Percentiles rank a stretch among this genome's conserved stretches.
Conservation (phyloP, 768 basidiomycete genomes). For the Macrocybe gigantea region DNA sequence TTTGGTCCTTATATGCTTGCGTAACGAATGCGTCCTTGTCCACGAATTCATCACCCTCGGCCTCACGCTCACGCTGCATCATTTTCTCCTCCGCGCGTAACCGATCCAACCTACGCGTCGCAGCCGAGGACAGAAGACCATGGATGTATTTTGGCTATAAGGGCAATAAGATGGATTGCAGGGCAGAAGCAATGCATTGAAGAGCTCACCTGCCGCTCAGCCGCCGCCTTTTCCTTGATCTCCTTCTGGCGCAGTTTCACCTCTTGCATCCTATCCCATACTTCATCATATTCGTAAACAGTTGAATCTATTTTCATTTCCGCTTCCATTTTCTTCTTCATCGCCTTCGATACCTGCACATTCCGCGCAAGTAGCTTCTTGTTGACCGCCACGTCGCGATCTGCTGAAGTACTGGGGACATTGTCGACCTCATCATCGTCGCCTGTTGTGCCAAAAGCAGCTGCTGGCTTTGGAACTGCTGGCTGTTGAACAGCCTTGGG, state of each 20-base stretch:
- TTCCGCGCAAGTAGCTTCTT: conserved; percentile 54
- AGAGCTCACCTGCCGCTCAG: conserved; percentile 67
- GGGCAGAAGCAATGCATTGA: not conserved
- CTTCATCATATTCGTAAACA: conserved; percentile 93
- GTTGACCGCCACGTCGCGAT: conserved; percentile 39
- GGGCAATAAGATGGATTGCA: not conserved
- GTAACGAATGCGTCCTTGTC: conserved; percentile 99
- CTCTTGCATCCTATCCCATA: conserved; percentile 94
- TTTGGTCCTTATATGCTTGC: conserved; percentile 93
- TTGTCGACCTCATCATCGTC: conserved; percentile 57
- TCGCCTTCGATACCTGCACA: conserved; percentile 54
- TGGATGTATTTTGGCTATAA: conserved; percentile 89
- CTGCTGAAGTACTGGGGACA: conserved; percentile 30
- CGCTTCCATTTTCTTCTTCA: conserved; percentile 68
- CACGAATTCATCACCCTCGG: conserved; percentile 87
- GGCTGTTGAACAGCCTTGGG: conserved; percentile 24
- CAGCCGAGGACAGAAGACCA: conserved; percentile 70
- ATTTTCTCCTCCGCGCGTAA: conserved; percentile 96
- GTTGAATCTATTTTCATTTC: conserved; percentile 76
- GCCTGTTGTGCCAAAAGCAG: conserved; percentile 57
- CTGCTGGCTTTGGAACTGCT: conserved; percentile 35
- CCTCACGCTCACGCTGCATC: conserved; percentile 88
- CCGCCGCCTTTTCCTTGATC: conserved; percentile 68
- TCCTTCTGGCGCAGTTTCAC: conserved; percentile 71
- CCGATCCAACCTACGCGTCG: conserved; percentile 84